Base-by-base conservation (phyloP, 495 filamentous ascomycete genomes). In the Pyronema omphalodes region DNA sequence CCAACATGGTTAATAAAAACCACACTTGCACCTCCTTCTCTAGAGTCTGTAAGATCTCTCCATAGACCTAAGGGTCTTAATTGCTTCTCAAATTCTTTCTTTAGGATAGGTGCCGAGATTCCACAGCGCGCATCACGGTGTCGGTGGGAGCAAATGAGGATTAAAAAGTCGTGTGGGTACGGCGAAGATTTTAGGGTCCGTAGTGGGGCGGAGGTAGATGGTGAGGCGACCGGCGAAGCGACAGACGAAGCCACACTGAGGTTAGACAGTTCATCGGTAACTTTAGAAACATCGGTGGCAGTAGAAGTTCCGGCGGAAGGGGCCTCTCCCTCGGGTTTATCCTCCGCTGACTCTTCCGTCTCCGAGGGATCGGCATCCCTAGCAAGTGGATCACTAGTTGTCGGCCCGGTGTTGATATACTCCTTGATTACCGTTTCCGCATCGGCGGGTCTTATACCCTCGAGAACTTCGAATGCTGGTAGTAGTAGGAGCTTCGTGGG, bases 1-100 rank as follows among this genome's bases (percentile, higher is more conserved):
- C 91, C 91, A 0, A 95, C 86, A 64, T 98, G 91, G 58, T 79
- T 88, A 60, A 96, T 87, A 64, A 96, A 98, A 61, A 95, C 89
- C 50, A 98, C 83, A 1, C 86, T 88, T 3, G 93, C 88, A 1
- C 93, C 91, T 12, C 88, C 89, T 0, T 86, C 82, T 40, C 91
- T 67, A 66, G 83, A 79, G 63, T 98, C 91, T 50, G 87, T 77
- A 37, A 88, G 69, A 63, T 96, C 91, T 18, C 93, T 81, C 66
- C 84, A 88, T 4, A 98, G 68, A 0, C 87, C 86, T 3, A 89
- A 70, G 0, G 83, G 80, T 3, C 87, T 82, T 44, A 98, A 73
- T 62, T 96, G 89, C 0, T 89, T 76, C 70, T 93, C 87, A 35
- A 98, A 79, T 67, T 98, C 93, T 55, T 80, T 79, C 36, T 77